These are phyloP conservation scores for Russula earlei DNA, from an alignment of 768 basidiomycete species.

Conservation along the genomic window DNA sequence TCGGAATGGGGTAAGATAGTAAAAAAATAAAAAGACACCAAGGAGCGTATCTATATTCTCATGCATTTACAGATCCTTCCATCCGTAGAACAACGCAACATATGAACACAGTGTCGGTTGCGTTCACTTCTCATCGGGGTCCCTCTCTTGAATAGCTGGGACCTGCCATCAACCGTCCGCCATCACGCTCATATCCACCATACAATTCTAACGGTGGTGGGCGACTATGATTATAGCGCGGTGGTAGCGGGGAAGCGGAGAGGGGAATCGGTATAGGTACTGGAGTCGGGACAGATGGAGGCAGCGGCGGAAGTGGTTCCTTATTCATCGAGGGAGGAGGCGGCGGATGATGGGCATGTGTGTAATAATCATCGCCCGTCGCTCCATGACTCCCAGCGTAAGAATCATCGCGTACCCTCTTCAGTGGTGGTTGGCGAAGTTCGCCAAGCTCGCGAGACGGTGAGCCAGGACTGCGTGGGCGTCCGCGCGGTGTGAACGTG, in stretches of 20 bases:
- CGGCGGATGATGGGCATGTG: neutral
- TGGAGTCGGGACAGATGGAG: neutral
- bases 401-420: conserved; percentile 17
- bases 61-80: neutral
- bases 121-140: neutral
- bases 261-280: conserved; percentile 12
- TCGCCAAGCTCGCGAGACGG: conserved; percentile 3
- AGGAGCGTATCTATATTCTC: neutral
- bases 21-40: neutral
- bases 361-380: conserved; percentile 2
- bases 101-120: neutral
- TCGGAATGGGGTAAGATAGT: no score
- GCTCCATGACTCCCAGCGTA: conserved; percentile 1
- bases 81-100: neutral
- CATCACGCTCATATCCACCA: conserved; percentile 10
- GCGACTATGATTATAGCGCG: neutral
- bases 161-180: neutral
- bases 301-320: neutral
- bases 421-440: conserved; percentile 12
- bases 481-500: conserved; percentile 4
- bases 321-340: neutral
- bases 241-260: neutral
- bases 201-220: neutral
- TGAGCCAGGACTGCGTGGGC: conserved; percentile 16
- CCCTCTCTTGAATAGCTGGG: conserved; percentile 1